Percentiles rank a stretch among this genome's conserved stretches.
phyloP scores from a whole-genome alignment of 495 filamentous ascomycete genomes.

The Talaromyces stipitatus region DNA sequence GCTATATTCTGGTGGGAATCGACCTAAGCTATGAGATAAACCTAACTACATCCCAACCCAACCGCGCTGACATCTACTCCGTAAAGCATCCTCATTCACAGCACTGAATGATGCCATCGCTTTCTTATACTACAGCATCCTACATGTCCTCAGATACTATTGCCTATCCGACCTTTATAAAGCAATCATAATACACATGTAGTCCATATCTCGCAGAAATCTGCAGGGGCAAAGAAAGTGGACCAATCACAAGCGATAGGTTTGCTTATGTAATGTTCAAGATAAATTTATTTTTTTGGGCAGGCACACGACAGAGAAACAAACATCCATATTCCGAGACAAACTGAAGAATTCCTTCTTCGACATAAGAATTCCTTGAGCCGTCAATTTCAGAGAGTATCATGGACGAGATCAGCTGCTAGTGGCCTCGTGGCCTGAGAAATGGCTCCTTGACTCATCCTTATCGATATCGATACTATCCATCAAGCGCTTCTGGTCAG shows the following conservation, averaged over 20 bases:
- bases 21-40: too few relatives aligned
- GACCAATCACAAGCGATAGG: neutral
- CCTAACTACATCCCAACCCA: too few relatives aligned
- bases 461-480: neutral
- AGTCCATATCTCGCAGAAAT: neutral
- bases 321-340: neutral
- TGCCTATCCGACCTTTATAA: neutral
- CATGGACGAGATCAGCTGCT: neutral
- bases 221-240: neutral
- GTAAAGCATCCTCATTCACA: too few relatives aligned
- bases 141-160: neutral
- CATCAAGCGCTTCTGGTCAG: too few relatives aligned
- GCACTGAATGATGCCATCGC: too few relatives aligned
- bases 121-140: too few relatives aligned
- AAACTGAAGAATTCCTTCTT: neutral
- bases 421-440: neutral
- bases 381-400: neutral
- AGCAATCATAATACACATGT: neutral
- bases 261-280: slow-evolving; percentile 8
- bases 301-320: neutral
- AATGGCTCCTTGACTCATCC: neutral
- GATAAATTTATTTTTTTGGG: neutral
- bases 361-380: neutral
- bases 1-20: too few relatives aligned
- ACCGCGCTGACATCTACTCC: too few relatives aligned